phyloP scores from a whole-genome alignment of 495 filamentous ascomycete species.

The Penicillium salamii region DNA sequence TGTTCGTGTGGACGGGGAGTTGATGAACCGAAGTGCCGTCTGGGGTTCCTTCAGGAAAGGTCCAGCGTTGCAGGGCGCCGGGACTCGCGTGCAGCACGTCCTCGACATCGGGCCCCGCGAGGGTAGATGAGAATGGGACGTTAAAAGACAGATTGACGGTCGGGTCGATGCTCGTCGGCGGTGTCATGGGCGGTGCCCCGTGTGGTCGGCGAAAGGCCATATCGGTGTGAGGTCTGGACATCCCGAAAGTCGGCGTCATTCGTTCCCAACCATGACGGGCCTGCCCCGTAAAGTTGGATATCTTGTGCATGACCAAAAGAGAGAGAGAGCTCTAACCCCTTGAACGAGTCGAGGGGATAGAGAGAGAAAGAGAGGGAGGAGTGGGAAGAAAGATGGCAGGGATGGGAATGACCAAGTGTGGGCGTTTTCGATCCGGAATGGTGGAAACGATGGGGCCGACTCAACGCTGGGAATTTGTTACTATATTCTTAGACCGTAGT shows the following conservation, averaged over 20 bases:
- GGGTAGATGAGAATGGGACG: slow-evolving; percentile 87
- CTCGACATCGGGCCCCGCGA: slow-evolving; percentile 84
- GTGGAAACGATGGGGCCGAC: slow-evolving; percentile 28
- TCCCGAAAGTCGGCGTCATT: slow-evolving; percentile 81
- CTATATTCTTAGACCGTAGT: no score
- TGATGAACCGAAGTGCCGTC: slow-evolving; percentile 80
- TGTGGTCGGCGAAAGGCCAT: slow-evolving; percentile 73
- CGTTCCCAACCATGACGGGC: slow-evolving; percentile 91
- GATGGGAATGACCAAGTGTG: slow-evolving; percentile 42
- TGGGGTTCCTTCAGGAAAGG: slow-evolving; percentile 79
- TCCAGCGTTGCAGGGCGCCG: slow-evolving; percentile 83
- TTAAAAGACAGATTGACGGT: slow-evolving; percentile 85
- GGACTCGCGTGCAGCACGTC: slow-evolving; percentile 87
- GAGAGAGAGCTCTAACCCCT: slow-evolving; percentile 40
- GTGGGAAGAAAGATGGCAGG: slow-evolving; percentile 34
- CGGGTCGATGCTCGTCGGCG: slow-evolving; percentile 61
- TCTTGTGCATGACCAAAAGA: slow-evolving; percentile 74
- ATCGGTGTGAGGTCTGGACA: slow-evolving; percentile 72
- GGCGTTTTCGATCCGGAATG: slow-evolving; percentile 33
- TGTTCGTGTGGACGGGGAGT: slow-evolving; percentile 82
- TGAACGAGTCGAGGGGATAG: slow-evolving; percentile 39
- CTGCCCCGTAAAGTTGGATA: slow-evolving; percentile 76
- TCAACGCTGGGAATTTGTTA: no score
- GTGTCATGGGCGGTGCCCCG: slow-evolving; percentile 61
- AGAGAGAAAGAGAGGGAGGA: slow-evolving; percentile 33